Conservation (phyloP, 2,329 filamentous ascomycete genomes). For the Phyllosticta paracitricarpa region DNA sequence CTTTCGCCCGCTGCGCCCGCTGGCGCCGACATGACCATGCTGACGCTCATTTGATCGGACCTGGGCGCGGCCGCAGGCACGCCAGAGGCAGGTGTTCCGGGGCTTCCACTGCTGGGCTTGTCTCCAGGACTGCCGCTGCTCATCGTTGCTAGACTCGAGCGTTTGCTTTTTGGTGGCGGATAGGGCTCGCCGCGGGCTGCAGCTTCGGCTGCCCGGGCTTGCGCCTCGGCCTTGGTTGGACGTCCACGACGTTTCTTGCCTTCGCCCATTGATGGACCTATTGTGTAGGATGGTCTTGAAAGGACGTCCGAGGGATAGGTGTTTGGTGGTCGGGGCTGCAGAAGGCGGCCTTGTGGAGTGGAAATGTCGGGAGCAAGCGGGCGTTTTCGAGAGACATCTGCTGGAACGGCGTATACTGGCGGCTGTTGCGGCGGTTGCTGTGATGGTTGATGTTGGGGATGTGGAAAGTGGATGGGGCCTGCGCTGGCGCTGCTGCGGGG, state of each 20-base stretch:
- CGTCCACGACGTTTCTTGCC: slow-evolving; percentile 39
- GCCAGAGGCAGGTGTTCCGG: slow-evolving; percentile 15
- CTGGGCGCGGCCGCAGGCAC: slow-evolving; percentile 13
- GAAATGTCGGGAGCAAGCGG: slow-evolving; percentile 21
- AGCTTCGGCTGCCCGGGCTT: slow-evolving; percentile 33
- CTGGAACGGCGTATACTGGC: slow-evolving; percentile 22
- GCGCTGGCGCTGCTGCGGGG: slow-evolving; percentile 7
- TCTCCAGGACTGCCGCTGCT: slow-evolving; percentile 17
- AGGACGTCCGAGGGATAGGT: slow-evolving; percentile 24
- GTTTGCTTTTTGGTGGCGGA: slow-evolving; percentile 24
- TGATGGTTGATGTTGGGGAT: slow-evolving; percentile 17
- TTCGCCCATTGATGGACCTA: slow-evolving; percentile 21
- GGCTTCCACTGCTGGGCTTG: slow-evolving; percentile 8
- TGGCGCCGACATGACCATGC: slow-evolving; percentile 25
- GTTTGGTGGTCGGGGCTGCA: slow-evolving; percentile 36
- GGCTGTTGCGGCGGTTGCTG: slow-evolving; percentile 18
- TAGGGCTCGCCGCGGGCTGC: slow-evolving; percentile 30
- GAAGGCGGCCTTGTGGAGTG: slow-evolving; percentile 29
- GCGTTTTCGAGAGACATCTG: slow-evolving; percentile 26
- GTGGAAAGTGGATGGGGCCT: slow-evolving; percentile 14
- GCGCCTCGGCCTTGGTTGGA: slow-evolving; percentile 38
- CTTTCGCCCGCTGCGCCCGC: slow-evolving; percentile 23
- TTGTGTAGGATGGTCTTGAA: slow-evolving; percentile 20
- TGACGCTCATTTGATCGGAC: slow-evolving; percentile 21
- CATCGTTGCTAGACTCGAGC: slow-evolving; percentile 18